Base-by-base conservation (phyloP, 2,329 filamentous ascomycete species). In the Diaporthe velutina region DNA sequence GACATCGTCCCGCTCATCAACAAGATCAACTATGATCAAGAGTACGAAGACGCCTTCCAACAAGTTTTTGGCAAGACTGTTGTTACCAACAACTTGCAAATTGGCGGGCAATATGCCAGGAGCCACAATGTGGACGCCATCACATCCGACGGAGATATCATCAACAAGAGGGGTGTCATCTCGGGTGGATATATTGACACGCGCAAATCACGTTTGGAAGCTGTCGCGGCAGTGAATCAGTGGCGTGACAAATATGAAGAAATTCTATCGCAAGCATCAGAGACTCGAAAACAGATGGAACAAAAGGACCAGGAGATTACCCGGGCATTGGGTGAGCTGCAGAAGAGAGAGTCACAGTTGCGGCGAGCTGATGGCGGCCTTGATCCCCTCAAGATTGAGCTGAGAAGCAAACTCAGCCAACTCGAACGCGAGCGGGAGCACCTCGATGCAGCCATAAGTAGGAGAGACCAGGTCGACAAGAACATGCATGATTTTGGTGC, bases 1-100 rank as follows among this genome's bases (percentile, higher is more conserved):
- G 96, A 98, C 83, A 96, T 95, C 2, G 91, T 98, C 48, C 95
- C 95, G 1, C 90, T 99, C 79, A 88, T 98, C 73, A 93, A 92
- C 80, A 98, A 97, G 84, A 90, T 98, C 75, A 90, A 91, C 66
- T 99, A 93, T 80, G 93, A 98, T 70, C 81, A 88, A 2, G 88
- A 86, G 76, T 98, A 93, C 79, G 95, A 97, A 74, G 93, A 91
- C 79, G 97, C 97, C 0, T 97, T 99, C 82, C 92, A 94, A 81
- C 96, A 98, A 81, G 95, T 99, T 0, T 99, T 99, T 84, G 97
- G 96, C 61, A 97, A 95, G 83, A 97, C 95, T 0, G 95, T 99
- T 70, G 93, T 99, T 73, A 98, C 97, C 78, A 96, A 96, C 3
- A 98, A 95, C 78, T 86, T 99, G 76, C 91, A 94, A 66, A 91